These are phyloP conservation scores for Bacidia rubella DNA, from an alignment of 495 filamentous ascomycete genomes.

Conservation along the genomic window DNA sequence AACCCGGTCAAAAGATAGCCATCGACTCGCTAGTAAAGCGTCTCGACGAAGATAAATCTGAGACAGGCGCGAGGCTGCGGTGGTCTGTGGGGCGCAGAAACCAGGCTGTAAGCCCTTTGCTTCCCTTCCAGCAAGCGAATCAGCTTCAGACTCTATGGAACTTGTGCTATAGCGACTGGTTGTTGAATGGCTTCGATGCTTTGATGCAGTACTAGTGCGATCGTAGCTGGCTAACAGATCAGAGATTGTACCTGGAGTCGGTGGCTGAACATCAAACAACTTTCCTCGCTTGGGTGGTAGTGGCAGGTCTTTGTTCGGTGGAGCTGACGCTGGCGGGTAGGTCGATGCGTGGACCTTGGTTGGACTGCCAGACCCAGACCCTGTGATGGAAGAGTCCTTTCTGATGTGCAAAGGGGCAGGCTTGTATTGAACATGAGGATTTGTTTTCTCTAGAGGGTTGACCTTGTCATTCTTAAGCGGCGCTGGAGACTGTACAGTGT, in stretches of 20 bases:
- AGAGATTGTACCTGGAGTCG: slow-evolving; percentile 38
- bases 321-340: slow-evolving; percentile 3
- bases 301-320: slow-evolving; percentile 12
- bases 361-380: slow-evolving; percentile 3
- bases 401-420: slow-evolving; percentile 16
- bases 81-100: neutral
- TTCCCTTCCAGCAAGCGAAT: slow-evolving; percentile 8
- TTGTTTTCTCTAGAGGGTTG: slow-evolving; percentile 21
- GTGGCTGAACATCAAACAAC: slow-evolving; percentile 23
- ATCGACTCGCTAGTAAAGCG: slow-evolving; percentile 63
- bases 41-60: slow-evolving; percentile 75
- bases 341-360: slow-evolving; percentile 4
- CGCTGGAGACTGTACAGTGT: slow-evolving; percentile 45
- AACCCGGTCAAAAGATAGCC: slow-evolving; percentile 90
- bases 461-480: slow-evolving; percentile 15
- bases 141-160: slow-evolving; percentile 25
- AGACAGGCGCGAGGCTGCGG: slow-evolving; percentile 34
- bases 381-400: slow-evolving; percentile 12
- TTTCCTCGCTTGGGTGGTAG: slow-evolving; percentile 21
- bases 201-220: slow-evolving; percentile 24
- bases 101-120: neutral
- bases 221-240: slow-evolving; percentile 41
- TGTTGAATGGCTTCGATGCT: slow-evolving; percentile 28
- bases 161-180: slow-evolving; percentile 32
- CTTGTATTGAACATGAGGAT: slow-evolving; percentile 9